A percentile compares a stretch with the other conserved stretches of the same genome.
Evolutionary conservation across 441 rosid species (phyloP).

Genomic region (Euphorbia celastroides): DNA sequence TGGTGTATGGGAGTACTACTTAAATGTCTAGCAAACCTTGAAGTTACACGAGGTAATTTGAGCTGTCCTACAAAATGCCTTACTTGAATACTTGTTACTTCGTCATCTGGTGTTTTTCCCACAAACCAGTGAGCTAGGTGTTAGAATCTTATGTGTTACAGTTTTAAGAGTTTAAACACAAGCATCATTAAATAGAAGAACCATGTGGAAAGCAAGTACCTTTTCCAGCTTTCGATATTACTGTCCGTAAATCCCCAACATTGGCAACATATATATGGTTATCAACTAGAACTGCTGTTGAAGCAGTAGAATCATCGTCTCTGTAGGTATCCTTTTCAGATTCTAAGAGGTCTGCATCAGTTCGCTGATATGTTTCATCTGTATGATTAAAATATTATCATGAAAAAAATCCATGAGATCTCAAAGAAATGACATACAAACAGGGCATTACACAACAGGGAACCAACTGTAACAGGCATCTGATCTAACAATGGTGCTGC

Average conservation of each 20-base stretch:
- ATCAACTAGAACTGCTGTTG: slow-evolving; percentile 86
- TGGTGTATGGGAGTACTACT: not conserved
- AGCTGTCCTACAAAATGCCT: not conserved
- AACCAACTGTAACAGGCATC: slow-evolving; percentile 9
- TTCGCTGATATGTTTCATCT: slow-evolving; percentile 89
- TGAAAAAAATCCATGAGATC: slow-evolving; percentile 12
- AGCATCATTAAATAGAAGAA: not conserved
- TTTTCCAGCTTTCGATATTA: slow-evolving; percentile 84
- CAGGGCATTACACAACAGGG: slow-evolving; percentile 7
- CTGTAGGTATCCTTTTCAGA: slow-evolving; percentile 82
- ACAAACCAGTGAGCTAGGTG: not conserved
- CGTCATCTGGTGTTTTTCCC: not conserved
- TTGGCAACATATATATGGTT: slow-evolving; percentile 94
- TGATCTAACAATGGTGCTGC: slow-evolving; percentile 3
- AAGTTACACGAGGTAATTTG: not conserved
- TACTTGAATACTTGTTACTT: not conserved
- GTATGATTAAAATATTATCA: slow-evolving; percentile 27
- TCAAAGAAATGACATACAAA: not conserved
- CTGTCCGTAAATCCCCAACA: slow-evolving; percentile 96
- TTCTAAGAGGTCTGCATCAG: slow-evolving; percentile 74
- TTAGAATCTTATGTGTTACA: not conserved
- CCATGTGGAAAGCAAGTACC: slow-evolving; percentile 34
- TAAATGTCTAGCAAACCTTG: not conserved
- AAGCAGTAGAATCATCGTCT: slow-evolving; percentile 99
- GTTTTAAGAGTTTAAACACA: not conserved